These are phyloP conservation scores for Aegilops speltoides DNA, from an alignment of 176 grass and related monocot species.

Conservation along the genomic window DNA sequence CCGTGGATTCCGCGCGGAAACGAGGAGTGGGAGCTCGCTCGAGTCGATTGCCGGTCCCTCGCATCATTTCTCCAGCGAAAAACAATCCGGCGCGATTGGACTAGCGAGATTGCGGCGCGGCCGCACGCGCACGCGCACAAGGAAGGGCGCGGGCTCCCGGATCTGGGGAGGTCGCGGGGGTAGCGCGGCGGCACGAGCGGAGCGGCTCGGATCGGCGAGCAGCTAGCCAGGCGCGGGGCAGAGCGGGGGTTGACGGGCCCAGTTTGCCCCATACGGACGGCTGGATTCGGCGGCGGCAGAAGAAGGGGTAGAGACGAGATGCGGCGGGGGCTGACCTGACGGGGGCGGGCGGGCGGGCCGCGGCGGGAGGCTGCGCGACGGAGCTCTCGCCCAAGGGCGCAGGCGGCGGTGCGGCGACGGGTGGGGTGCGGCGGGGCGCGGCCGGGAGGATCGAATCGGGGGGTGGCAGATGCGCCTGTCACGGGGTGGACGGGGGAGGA, in stretches of 20 bases:
- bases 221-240: not conserved
- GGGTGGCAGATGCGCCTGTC: not conserved
- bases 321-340: slow-evolving; percentile 15
- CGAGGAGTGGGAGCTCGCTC: not conserved
- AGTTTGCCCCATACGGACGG: not conserved
- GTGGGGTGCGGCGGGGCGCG: not conserved
- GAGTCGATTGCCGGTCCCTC: not conserved
- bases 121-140: not conserved
- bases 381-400: slow-evolving; percentile 8
- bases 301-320: not conserved
- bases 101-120: not conserved
- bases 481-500: not conserved
- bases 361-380: not conserved
- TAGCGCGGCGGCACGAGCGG: not conserved
- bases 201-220: not conserved
- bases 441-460: not conserved
- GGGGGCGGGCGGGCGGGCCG: not conserved
- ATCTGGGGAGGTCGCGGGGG: slow-evolving; percentile 38
- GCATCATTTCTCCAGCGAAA: not conserved
- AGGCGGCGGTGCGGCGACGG: not conserved
- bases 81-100: not conserved
- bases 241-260: not conserved
- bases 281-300: not conserved
- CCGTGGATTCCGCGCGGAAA: not conserved
- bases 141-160: not conserved